These are phyloP conservation scores for Mucor lusitanicus DNA, from an alignment of 371 early-diverging fungal species.

Conservation along the genomic window DNA sequence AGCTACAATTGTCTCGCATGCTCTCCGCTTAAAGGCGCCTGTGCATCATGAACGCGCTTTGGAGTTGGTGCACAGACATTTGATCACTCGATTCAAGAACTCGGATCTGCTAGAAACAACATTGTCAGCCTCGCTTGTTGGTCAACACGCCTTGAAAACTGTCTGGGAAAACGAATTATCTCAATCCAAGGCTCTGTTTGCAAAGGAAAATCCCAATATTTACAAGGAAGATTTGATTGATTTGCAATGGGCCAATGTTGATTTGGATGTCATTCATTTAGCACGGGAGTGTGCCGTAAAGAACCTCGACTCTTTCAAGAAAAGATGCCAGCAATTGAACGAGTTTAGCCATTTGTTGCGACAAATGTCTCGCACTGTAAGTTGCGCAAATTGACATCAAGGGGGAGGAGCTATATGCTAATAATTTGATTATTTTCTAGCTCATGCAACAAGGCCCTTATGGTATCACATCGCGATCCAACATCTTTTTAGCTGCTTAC, in stretches of 20 bases:
- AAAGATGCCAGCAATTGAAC: conserved; percentile 10
- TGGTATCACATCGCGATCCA: conserved; percentile 36
- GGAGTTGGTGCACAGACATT: conserved; percentile 53
- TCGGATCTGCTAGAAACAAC: conserved; percentile 19
- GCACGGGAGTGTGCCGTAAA: not conserved
- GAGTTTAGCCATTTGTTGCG: conserved; percentile 9
- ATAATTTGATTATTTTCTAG: conserved; percentile 22
- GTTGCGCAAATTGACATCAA: too few relatives aligned
- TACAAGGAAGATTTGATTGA: conserved; percentile 58
- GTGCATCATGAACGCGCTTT: conserved; percentile 57
- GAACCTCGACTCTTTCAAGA: not conserved
- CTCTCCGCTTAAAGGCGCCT: conserved; percentile 42
- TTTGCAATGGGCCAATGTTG: conserved; percentile 47
- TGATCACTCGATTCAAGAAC: conserved; percentile 27
- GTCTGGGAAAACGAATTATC: conserved; percentile 33
- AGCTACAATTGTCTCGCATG: conserved; percentile 58
- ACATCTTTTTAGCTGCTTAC: conserved; percentile 40
- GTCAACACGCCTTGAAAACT: conserved; percentile 13
- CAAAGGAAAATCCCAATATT: conserved; percentile 56
- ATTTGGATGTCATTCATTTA: conserved; percentile 23
- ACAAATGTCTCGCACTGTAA: conserved; percentile 18
- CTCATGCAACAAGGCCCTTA: conserved; percentile 44
- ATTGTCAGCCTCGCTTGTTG: conserved; percentile 23
- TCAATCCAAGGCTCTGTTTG: conserved; percentile 44
- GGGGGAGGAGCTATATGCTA: too few relatives aligned